Base-by-base conservation (phyloP, 2,329 filamentous ascomycete genomes). In the Sclerotinia nivalis region DNA sequence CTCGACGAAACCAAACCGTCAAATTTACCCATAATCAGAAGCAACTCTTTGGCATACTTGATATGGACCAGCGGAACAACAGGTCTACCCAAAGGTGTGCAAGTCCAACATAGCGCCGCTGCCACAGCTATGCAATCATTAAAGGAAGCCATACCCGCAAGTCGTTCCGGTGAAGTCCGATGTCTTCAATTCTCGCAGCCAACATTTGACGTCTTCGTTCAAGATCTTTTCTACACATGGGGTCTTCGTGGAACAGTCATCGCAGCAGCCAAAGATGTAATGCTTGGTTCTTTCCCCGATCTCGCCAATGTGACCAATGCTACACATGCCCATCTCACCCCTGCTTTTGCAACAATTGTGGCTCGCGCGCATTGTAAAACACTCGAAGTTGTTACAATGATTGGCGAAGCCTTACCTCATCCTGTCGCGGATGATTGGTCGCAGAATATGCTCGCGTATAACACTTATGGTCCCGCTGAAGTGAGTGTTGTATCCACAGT, bases 361-460 rank as follows among this genome's bases (percentile, higher is more conserved):
- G n/a, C 62, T 43, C 31, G 62, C 13, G 10, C n/a, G 22, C 34
- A 66, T n/a, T 55, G 34, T 22, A 25, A 66, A 37, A 54, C 62
- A 10, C 55, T 70, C 15, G 56, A 68, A n/a, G 43, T 62, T 5
- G 13, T 70, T 3, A 55, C 49, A 12, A 43, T 68, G 47, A 66
- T 58, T 47, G 69, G 69, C 20, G 69, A 70, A 40, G 65, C 55
- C n/a, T 25, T 68, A 6, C 31, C 55, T 28, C 31, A 43, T 9
- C n/a, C 31, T 9, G 47, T 55, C 5, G 56, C 58, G 2, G 25
- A 61, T 22, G 49, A 68, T 25, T 70, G 69, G 69, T 0, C 87
- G 5, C n/a, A n/a, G 6, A n/a, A 67, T 28, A 56, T 67, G 20
- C 40, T 47, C 9, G 34, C 49, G 9, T 58, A 47, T 37, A 59